Conservation (phyloP, 495 filamentous ascomycete genomes). For the Staphylotrichum tortipilum region DNA sequence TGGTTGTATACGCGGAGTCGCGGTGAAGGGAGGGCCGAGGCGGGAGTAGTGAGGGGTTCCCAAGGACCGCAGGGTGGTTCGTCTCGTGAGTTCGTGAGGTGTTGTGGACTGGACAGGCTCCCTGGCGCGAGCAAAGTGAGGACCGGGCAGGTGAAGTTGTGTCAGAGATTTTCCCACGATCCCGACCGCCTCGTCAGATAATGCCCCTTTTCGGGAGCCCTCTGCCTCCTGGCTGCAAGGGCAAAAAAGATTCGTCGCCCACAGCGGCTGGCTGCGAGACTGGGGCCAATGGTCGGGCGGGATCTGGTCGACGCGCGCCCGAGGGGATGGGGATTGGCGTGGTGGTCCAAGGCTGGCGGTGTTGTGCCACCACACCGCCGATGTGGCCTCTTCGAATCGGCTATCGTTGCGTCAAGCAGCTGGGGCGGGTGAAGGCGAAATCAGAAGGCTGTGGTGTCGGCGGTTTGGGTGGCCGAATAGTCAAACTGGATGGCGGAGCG, state of each 20-base stretch:
- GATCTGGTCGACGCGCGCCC: slow-evolving; percentile 17
- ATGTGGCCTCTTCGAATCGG: slow-evolving; percentile 16
- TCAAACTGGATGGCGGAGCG: slow-evolving; percentile 21
- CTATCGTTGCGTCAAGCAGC: slow-evolving; percentile 11
- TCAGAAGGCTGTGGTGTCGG: slow-evolving; percentile 11
- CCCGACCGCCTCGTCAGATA: slow-evolving; percentile 12
- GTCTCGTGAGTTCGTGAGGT: too few relatives aligned
- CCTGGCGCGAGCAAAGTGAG: background rate
- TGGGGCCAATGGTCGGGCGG: slow-evolving; percentile 24
- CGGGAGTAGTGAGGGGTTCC: background rate
- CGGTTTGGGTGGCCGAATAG: slow-evolving; percentile 16
- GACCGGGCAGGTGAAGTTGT: background rate
- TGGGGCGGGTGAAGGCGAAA: background rate
- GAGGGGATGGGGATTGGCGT: slow-evolving; percentile 22
- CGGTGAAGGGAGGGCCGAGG: slow-evolving; percentile 1
- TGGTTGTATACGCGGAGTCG: slow-evolving; percentile 2
- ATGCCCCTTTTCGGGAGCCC: slow-evolving; percentile 11
- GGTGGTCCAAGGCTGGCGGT: slow-evolving; percentile 15
- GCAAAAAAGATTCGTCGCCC: slow-evolving; percentile 22
- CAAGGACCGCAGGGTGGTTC: too few relatives aligned
- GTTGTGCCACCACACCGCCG: slow-evolving; percentile 26
- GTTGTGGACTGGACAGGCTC: too few relatives aligned
- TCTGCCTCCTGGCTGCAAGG: slow-evolving; percentile 7
- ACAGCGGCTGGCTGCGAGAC: slow-evolving; percentile 12
- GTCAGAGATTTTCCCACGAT: background rate